A percentile compares a stretch with the other conserved stretches of the same genome.
Conservation (phyloP, 495 filamentous ascomycete species). For the Chaetomidium leptoderma region DNA sequence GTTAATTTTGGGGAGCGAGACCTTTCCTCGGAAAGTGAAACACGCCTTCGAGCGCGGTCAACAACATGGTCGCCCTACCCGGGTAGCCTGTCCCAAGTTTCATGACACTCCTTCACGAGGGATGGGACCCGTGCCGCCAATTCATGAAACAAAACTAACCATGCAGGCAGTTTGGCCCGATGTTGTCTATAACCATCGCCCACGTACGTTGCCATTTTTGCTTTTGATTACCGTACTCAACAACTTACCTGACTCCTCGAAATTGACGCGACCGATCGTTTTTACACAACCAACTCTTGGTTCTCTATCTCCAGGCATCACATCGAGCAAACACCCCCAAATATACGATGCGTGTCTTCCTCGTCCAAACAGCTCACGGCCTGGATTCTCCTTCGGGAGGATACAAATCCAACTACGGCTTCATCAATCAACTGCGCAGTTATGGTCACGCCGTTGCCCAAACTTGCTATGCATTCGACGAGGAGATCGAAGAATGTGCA, state of each 20-base stretch:
- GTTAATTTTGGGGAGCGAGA: too few relatives aligned
- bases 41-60: background rate
- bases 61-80: background rate
- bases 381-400: conserved; percentile 29
- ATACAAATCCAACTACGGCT: conserved; percentile 26
- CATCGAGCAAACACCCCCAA: background rate
- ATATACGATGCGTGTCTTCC: conserved; percentile 22
- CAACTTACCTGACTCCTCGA: too few relatives aligned
- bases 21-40: background rate
- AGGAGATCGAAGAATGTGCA: conserved; percentile 20
- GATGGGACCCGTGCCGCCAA: background rate
- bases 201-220: too few relatives aligned
- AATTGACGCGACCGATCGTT: too few relatives aligned
- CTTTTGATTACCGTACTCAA: too few relatives aligned
- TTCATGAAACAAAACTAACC: background rate
- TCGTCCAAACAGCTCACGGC: conserved; percentile 31
- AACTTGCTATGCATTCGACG: conserved; percentile 24
- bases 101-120: too few relatives aligned
- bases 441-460: conserved; percentile 22
- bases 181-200: too few relatives aligned
- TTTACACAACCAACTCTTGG: too few relatives aligned
- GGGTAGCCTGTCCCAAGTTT: background rate
- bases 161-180: too few relatives aligned
- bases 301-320: background rate
- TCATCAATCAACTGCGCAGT: conserved; percentile 20